Percentiles rank a stretch among this genome's conserved stretches.
Conservation (phyloP, 139 green algal genomes). For the Chlamydomonas urium region DNA sequence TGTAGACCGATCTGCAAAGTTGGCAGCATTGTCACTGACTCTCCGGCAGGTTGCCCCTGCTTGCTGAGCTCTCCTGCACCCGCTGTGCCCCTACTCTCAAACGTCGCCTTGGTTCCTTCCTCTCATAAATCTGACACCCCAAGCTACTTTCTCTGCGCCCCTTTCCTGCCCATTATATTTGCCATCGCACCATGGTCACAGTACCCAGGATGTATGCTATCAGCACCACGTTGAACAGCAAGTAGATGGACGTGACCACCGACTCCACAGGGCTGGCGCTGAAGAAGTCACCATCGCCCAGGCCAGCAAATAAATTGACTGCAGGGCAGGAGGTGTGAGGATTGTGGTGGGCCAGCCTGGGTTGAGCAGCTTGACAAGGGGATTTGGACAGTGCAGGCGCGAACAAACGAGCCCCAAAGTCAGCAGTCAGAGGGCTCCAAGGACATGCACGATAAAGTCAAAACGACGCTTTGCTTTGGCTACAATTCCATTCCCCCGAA, state of each 20-base stretch:
- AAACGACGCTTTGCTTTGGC: too few relatives aligned
- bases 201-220: conserved; percentile 31
- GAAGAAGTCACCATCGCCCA: conserved; percentile 27
- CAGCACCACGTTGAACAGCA: conserved; percentile 25
- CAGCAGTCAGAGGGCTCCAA: neutral
- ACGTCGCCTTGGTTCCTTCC: too few relatives aligned
- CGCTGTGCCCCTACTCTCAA: too few relatives aligned
- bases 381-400: neutral
- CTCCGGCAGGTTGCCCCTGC: too few relatives aligned
- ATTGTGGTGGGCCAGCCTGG: neutral
- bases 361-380: neutral
- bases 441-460: too few relatives aligned
- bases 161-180: neutral
- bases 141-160: neutral
- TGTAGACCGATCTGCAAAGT: too few relatives aligned
- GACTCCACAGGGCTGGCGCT: neutral
- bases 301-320: conserved; percentile 13
- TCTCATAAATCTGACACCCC: too few relatives aligned
- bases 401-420: neutral
- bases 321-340: conserved; percentile 18
- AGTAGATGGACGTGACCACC: conserved; percentile 19
- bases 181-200: neutral
- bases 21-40: too few relatives aligned
- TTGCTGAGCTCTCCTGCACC: too few relatives aligned
- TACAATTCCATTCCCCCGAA: too few relatives aligned